Base-by-base conservation (phyloP, 345 rosid genomes). In the Ceriops zippeliana region DNA sequence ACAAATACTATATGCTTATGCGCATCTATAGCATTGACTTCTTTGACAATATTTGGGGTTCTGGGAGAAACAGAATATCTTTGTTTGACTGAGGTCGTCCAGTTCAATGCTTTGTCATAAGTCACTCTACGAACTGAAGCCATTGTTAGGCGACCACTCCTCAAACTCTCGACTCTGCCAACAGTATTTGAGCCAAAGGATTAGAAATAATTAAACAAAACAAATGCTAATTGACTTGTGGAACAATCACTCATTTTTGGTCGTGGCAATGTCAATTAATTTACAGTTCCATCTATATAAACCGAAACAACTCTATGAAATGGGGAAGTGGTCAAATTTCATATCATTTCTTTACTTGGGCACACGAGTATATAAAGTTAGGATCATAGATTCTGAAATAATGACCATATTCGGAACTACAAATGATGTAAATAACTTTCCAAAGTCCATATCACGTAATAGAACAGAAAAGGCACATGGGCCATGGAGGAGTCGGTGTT, bases 121-220 rank as follows among this genome's bases (percentile, higher is more conserved):
- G 27, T 34, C n/a, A n/a, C 62, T 54, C 38, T 16, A 21, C 5
- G 35, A 72, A 34, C 21, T 10, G 52, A 26, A 19, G 30, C 42
- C 28, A 46, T 31, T 26, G 28, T 16, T 2, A 22, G 51, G 8
- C 46, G 27, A 53, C 22, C 53, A 60, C 66, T 17, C 52, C 22
- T 75, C 78, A 65, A 51, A 30, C 27, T 65, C 75, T 69, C 17
- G 75, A 42, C 54, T 73, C 79, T 73, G 83, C 70, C 58, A 75
- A 61, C 34, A 70, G 52, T 27, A 15, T 13, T 20, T 28, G 57
- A 69, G 47, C 1, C 16, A 1, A 21, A 20, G 54, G 34, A 42
- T 62, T 31, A 70, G 57, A 56, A 42, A 63, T 17, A 21, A 70
- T 70, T 6, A 4, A 37, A 61, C 15, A 21, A 69, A 24, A 54